phyloP scores from a whole-genome alignment of 2,329 filamentous ascomycete genomes.

The Ustulina deusta region DNA sequence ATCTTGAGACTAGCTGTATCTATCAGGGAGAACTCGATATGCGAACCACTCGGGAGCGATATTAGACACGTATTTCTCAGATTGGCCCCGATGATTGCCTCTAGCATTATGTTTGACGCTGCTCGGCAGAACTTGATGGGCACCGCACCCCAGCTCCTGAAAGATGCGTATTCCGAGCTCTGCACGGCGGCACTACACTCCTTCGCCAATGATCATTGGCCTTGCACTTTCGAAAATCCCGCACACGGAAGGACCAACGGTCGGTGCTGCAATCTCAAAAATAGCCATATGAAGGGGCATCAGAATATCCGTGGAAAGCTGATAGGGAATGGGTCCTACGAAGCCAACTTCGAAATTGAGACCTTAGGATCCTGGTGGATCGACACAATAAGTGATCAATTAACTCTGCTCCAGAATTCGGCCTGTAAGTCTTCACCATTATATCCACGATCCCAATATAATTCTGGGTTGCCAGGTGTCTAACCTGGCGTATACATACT shows the following conservation, averaged over 20 bases:
- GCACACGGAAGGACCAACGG: neutral
- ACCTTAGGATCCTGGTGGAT: neutral
- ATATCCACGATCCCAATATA: neutral
- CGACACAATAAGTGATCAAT: neutral
- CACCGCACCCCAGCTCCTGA: neutral
- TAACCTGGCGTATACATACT: too few relatives aligned
- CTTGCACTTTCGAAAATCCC: neutral
- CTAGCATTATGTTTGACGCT: constrained; percentile 63
- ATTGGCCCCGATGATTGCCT: constrained; percentile 62
- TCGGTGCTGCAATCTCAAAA: neutral
- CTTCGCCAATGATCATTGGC: neutral
- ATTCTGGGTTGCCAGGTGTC: too few relatives aligned
- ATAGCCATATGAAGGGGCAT: neutral
- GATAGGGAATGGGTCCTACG: neutral
- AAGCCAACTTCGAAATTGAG: neutral
- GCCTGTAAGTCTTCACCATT: neutral
- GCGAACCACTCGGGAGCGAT: constrained; percentile 37
- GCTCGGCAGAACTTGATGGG: constrained; percentile 37
- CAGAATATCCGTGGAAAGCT: neutral
- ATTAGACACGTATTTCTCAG: constrained; percentile 56
- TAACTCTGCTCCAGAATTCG: neutral
- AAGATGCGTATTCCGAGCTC: neutral
- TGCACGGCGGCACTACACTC: neutral
- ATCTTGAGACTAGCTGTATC: constrained; percentile 59
- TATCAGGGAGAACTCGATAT: constrained; percentile 8